Evolutionary conservation across 129 eudicot species (phyloP), one percentile per base, ranked within the genome.

Genomic region (Oenanthe sinensis): DNA sequence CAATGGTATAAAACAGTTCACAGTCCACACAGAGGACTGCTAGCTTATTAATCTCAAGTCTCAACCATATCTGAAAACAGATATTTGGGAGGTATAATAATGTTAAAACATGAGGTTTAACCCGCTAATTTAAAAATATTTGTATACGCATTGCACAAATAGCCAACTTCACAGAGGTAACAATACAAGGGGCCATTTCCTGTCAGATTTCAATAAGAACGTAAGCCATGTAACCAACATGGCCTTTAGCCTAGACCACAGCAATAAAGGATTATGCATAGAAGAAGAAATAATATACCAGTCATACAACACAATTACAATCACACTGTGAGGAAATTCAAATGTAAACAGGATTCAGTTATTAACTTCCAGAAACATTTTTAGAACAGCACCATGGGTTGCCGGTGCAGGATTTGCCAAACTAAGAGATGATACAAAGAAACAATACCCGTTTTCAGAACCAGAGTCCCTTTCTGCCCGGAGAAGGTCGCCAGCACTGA

Each of bases 401-500:
- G 42, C 4, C 26, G 15, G 9, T 72, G 16, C 36, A 43, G 47
- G 6, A 44, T 24, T 22, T 20, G 43, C 50, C 52, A 2, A 44
- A 5, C 20, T 22, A 72, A 72, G 44, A 80, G 63, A 44, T 19
- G 20, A 33, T 70, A 58, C n/a, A 80, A 80, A 14, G 68, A 80
- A 20, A 16, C 46, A 24, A 33, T 91, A 95, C 99, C 99, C 99
- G 68, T 92, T 88, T 78, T 95, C 97, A 70, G 99, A 92, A 60
- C 97, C 99, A 60, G 97, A 95, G 83, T 88, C 90, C 37, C 85
- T 88, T 89, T 95, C 99, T 30, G 97, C 99, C 72, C 99, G 84
- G 60, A 95, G 93, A 85, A 95, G 99, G 83, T 95, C 99, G 49
- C 99, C 99, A 37, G 99, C 99, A 90, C 99, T 95, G 33, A 95